Evolutionary conservation across 805 yeast species (phyloP), one percentile per base, ranked within the genome.

Genomic region (Sugiyamaella floridensis): DNA sequence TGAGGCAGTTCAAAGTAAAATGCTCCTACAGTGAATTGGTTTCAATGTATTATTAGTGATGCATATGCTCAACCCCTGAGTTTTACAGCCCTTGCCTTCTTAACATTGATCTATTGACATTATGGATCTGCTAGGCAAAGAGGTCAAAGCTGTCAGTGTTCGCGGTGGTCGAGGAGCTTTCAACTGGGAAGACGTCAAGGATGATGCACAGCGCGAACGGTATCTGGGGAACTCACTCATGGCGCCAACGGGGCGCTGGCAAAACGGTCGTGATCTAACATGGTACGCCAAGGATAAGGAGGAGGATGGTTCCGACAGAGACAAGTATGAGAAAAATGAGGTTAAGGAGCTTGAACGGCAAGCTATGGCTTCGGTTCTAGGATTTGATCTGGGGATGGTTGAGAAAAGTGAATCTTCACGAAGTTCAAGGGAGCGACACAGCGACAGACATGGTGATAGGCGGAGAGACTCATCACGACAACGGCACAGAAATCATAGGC

Each of bases 221-320:
- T 63, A 63, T 42, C 58, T 63, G 18, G 66, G 66, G 6, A 58
- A 59, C 49, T 59, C 63, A 18, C 47, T 63, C 18, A 63, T 63
- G 65, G 66, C 67, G 5, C 67, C 66, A 2, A 37, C 51, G 2
- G 62, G 62, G 12, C 52, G 66, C 9, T 54, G 64, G 58, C 59
- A 55, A 15, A 45, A 52, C 16, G 52, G 57, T 12, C 47, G 50
- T 16, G 66, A 63, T 47, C 47, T 50, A 18, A 45, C 55, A 14
- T 63, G 66, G 66, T 63, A 63, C 44, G 40, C 62, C n/a, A 55
- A 57, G 37, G 64, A 57, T 14, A 49, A 50, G 32, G 26, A 12
- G 14, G 18, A 19, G 20, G 32, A 18, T 6, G 20, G 26, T 7
- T 9, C 26, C 12, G 49, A 40, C 15, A 29, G 14, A 26, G 48